Conservation (phyloP, 1,284 basidiomycete genomes). For the Ceratobasidium sp. region DNA sequence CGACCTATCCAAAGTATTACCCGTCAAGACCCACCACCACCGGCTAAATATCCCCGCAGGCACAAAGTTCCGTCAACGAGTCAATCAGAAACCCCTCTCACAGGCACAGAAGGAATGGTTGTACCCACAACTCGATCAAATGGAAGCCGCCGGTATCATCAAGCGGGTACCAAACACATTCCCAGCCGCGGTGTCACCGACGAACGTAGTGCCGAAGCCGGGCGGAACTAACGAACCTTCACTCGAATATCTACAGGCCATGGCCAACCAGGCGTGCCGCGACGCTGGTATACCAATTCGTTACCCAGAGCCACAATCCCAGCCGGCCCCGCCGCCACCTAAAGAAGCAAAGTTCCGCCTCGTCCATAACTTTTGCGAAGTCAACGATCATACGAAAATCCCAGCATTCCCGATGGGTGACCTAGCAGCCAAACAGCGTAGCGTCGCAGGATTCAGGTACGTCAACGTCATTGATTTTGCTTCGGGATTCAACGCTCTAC, state of each 20-base stretch:
- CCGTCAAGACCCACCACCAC: conserved; percentile 48
- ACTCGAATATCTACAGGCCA: conserved; percentile 54
- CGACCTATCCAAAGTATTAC: conserved; percentile 25
- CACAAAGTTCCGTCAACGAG: conserved; percentile 41
- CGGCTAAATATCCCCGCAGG: conserved; percentile 50
- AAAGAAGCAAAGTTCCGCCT: conserved; percentile 55
- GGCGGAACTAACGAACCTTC: conserved; percentile 54
- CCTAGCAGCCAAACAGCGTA: conserved; percentile 57
- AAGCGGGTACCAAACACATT: conserved; percentile 51
- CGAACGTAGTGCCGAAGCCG: conserved; percentile 55
- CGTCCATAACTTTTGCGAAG: conserved; percentile 57
- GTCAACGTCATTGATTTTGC: conserved; percentile 58
- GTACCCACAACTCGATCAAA: conserved; percentile 54
- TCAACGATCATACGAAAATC: conserved; percentile 58
- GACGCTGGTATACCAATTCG: conserved; percentile 49
- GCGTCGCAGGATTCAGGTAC: conserved; percentile 56
- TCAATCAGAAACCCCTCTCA: conserved; percentile 52
- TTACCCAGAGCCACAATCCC: background rate
- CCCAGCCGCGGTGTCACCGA: conserved; percentile 55
- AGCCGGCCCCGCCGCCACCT: background rate
- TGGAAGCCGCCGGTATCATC: conserved; percentile 57
- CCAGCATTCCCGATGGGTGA: conserved; percentile 59
- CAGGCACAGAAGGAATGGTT: conserved; percentile 55
- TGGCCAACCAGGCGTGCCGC: conserved; percentile 55
- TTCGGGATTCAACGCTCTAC: conserved; percentile 59